A percentile compares a stretch with the other conserved stretches of the same genome.
Conservation (phyloP, 2,329 filamentous ascomycete species). For the Rhytidhysteron rufulum region DNA sequence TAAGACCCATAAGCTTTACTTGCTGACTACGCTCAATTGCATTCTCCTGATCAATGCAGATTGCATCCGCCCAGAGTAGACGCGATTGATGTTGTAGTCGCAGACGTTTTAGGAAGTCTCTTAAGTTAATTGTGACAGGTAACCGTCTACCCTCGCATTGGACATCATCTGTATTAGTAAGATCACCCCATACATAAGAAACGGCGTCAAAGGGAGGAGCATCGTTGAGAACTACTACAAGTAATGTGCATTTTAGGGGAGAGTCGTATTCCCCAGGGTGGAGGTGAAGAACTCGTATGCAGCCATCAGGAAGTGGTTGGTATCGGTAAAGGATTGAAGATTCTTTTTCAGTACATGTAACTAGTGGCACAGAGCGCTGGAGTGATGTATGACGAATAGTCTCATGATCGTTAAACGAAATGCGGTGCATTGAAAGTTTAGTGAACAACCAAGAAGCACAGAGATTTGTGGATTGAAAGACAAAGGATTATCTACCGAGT, state of each 20-base stretch:
- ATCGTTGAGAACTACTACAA: background rate
- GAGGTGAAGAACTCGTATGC: constrained; percentile 1
- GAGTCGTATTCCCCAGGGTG: background rate
- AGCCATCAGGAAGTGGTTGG: constrained; percentile 1
- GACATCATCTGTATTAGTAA: background rate
- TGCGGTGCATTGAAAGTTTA: too few relatives aligned
- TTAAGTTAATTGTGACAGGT: background rate
- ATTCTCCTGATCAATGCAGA: background rate
- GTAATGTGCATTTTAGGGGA: background rate
- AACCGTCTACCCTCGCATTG: background rate
- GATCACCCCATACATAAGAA: background rate
- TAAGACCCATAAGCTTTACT: background rate
- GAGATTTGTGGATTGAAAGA: too few relatives aligned
- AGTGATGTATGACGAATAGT: too few relatives aligned
- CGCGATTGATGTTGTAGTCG: background rate
- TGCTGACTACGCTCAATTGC: background rate
- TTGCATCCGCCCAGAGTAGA: background rate
- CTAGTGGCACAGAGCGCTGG: too few relatives aligned
- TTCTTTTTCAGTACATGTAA: too few relatives aligned
- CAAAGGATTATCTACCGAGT: too few relatives aligned
- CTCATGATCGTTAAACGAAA: too few relatives aligned
- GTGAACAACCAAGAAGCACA: too few relatives aligned
- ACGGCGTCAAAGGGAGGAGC: background rate
- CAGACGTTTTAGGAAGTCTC: background rate
- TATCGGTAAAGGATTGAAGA: too few relatives aligned